Base-by-base conservation (phyloP, 805 yeast species). In the Zygotorulaspora florentina region DNA sequence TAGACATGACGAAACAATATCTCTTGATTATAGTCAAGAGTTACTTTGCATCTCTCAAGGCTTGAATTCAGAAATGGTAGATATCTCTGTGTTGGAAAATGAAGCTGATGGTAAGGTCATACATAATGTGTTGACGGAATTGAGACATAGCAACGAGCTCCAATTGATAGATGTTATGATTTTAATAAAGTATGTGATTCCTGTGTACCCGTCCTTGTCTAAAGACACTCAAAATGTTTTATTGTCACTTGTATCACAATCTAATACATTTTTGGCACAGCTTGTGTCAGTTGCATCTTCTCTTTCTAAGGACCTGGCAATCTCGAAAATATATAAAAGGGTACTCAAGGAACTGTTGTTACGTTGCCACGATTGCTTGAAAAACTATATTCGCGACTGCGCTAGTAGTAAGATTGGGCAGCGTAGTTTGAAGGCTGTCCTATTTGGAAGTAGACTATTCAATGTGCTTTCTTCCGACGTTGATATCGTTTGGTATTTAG, bases 401-500 rank as follows among this genome's bases (percentile, higher is more conserved):
- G 16, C 31, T 3, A 25, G 15, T 8, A 48, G 40, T 16, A 45
- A 39, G 17, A 23, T 39, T 13, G 53, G 54, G 20, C 39, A 39
- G 4, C 44, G 40, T 23, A 36, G 45, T 12, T 4, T 64, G 2
- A 58, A 55, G 30, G 39, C 65, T 1, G 11, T 56, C 0, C 51
- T 64, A 25, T 65, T 62, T 52, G 70, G 70, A 0, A 65, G 69
- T 42, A 64, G 52, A 41, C n/a, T 65, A 5, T 62, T 55, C 36
- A 66, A 65, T 47, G 23, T 54, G 4, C 34, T 65, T n/a, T 39
- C 52, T 2, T 23, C 45, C 2, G 51, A 50, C 3, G 35, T 56
- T 7, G 51, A 46, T 38, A 55, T 63, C 28, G 20, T 53, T 2
- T 48, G 53, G 8, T 64, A 60, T 33, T 35, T 61, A 33, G 52